These are phyloP conservation scores for Vaccinium darrowii DNA, from an alignment of 148 eudicot genomes.

Conservation along the genomic window DNA sequence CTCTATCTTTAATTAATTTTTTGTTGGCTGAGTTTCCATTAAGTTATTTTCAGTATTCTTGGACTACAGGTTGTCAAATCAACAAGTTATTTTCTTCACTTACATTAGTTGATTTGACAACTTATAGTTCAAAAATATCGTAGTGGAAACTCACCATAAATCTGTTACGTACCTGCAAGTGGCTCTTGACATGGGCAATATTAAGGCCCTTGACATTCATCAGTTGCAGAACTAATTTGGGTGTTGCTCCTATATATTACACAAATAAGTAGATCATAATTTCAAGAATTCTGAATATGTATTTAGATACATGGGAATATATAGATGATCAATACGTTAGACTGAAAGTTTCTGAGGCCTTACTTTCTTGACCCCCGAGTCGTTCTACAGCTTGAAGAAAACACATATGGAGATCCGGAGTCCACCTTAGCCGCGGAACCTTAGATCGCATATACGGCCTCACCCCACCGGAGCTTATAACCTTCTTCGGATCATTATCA, in stretches of 20 bases:
- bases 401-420: constrained; percentile 34
- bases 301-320: not conserved
- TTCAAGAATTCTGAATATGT: not conserved
- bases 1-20: not conserved
- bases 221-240: constrained; percentile 22
- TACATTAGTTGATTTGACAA: too few relatives aligned
- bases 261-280: not conserved
- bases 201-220: constrained; percentile 24
- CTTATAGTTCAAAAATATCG: too few relatives aligned
- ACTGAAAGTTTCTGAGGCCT: not conserved
- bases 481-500: not conserved
- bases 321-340: not conserved
- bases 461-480: constrained; percentile 1
- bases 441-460: constrained; percentile 28
- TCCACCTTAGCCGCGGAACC: constrained; percentile 33
- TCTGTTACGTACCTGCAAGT: constrained; percentile 17
- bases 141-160: too few relatives aligned
- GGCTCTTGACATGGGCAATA: constrained; percentile 29
- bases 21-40: too few relatives aligned
- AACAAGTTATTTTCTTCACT: too few relatives aligned
- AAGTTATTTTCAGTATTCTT: too few relatives aligned
- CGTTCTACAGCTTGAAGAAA: constrained; percentile 28
- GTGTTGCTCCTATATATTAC: constrained; percentile 21
- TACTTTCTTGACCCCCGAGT: constrained; percentile 34
- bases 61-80: too few relatives aligned